phyloP scores from a whole-genome alignment of 805 yeast genomes.

The Kuraishia cidri region DNA sequence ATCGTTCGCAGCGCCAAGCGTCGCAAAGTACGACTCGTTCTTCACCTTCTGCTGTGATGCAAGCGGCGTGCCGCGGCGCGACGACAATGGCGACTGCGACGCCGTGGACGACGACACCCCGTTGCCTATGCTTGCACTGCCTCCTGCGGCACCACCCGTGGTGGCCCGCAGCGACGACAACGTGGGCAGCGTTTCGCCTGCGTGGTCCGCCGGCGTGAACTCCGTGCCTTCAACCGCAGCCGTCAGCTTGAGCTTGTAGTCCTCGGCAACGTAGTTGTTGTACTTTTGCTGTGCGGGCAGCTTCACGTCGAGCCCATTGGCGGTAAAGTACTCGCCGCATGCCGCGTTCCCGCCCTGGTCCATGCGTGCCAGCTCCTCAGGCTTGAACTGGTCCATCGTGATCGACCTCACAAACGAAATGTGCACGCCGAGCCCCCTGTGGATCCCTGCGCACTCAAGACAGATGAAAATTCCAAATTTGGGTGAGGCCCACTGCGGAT shows the following conservation, averaged over 20 bases:
- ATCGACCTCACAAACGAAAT: slow-evolving; percentile 93
- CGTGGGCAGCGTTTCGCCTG: slow-evolving; percentile 31
- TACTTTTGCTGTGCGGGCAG: slow-evolving; percentile 70
- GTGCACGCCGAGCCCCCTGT: slow-evolving; percentile 94
- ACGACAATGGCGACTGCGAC: slow-evolving; percentile 4
- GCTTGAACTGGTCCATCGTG: slow-evolving; percentile 97
- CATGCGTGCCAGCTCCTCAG: slow-evolving; percentile 85
- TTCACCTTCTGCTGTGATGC: slow-evolving; percentile 33
- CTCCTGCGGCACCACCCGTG: slow-evolving; percentile 2
- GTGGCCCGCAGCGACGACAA: slow-evolving; percentile 5
- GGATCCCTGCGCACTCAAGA: slow-evolving; percentile 96
- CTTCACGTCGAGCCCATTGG: slow-evolving; percentile 59
- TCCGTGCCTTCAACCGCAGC: slow-evolving; percentile 66
- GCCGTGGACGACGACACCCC: slow-evolving; percentile 1
- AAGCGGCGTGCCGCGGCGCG: slow-evolving; percentile 7
- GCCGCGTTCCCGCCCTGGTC: slow-evolving; percentile 88
- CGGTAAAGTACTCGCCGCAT: slow-evolving; percentile 57
- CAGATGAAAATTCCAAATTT: slow-evolving; percentile 96
- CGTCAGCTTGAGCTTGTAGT: slow-evolving; percentile 76
- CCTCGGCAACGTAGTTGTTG: slow-evolving; percentile 88
- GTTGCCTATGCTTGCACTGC: not conserved
- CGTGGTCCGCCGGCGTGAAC: slow-evolving; percentile 59
- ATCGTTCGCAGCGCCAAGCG: slow-evolving; percentile 65
- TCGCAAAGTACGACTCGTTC: slow-evolving; percentile 78
- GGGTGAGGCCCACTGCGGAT: slow-evolving; percentile 99